These are phyloP conservation scores for Russula ochroleuca DNA, from an alignment of 768 basidiomycete species.

Conservation along the genomic window DNA sequence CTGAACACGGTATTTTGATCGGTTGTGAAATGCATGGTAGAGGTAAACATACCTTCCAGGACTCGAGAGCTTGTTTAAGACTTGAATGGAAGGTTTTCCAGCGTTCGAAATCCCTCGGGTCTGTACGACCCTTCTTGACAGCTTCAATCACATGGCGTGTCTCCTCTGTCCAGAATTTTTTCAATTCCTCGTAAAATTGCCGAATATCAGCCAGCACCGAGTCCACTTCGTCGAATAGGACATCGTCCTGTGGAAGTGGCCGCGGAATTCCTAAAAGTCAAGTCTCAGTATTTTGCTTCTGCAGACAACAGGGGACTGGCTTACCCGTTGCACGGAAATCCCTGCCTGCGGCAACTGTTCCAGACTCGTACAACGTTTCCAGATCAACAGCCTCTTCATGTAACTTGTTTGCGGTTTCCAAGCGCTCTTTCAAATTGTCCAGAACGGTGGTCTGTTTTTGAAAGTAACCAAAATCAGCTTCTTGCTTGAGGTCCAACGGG, in stretches of 20 bases:
- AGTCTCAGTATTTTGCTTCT: neutral
- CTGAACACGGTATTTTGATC: neutral
- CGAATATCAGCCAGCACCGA: neutral
- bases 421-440: neutral
- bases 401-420: neutral
- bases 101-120: neutral
- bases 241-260: neutral
- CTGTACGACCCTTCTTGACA: neutral
- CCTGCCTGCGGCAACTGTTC: neutral
- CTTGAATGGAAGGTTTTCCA: neutral
- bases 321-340: neutral
- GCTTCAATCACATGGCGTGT: neutral
- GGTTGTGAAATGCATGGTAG: too few relatives aligned
- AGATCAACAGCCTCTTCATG: neutral
- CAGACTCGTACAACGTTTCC: neutral
- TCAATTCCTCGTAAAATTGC: slow-evolving; percentile 1
- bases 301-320: neutral
- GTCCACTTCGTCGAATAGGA: neutral
- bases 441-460: neutral
- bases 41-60: neutral
- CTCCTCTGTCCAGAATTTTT: slow-evolving; percentile 1
- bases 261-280: neutral
- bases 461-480: slow-evolving; percentile 43
- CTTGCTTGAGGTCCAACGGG: slow-evolving; percentile 36
- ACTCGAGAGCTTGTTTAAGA: neutral